These are phyloP conservation scores for Scheffersomyces cryptocercus DNA, from an alignment of 1,139 yeast species.

Conservation along the genomic window DNA sequence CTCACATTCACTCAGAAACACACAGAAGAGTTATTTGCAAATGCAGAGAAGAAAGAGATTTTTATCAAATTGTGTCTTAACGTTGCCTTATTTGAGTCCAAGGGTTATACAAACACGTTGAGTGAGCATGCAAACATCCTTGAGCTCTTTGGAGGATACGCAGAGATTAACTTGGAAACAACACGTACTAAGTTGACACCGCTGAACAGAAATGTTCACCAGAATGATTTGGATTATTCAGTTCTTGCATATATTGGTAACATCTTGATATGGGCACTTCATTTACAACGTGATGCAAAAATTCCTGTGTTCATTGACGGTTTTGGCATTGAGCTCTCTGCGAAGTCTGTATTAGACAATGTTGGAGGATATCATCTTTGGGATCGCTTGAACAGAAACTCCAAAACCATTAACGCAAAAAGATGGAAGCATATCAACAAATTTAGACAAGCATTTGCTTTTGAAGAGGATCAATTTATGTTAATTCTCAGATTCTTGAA, in stretches of 20 bases:
- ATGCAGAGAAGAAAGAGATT: slow-evolving; percentile 22
- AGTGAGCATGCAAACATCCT: slow-evolving; percentile 28
- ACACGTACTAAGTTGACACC: slow-evolving; percentile 40
- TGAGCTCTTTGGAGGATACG: slow-evolving; percentile 32
- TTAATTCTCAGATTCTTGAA: slow-evolving; percentile 41
- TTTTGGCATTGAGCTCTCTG: slow-evolving; percentile 21
- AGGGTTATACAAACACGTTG: slow-evolving; percentile 35
- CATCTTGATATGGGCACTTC: slow-evolving; percentile 42
- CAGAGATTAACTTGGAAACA: slow-evolving; percentile 35
- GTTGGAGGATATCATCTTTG: slow-evolving; percentile 49
- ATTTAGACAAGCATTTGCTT: slow-evolving; percentile 39
- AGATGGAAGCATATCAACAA: slow-evolving; percentile 50
- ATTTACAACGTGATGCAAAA: slow-evolving; percentile 24
- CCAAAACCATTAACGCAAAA: slow-evolving; percentile 39
- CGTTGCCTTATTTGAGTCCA: slow-evolving; percentile 42
- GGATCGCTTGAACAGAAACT: slow-evolving; percentile 41
- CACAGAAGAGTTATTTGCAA: slow-evolving; percentile 28
- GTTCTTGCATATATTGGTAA: slow-evolving; percentile 43
- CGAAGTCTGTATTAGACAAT: slow-evolving; percentile 20
- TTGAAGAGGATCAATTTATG: slow-evolving; percentile 46
- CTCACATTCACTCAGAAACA: slow-evolving; percentile 30
- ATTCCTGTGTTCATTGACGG: slow-evolving; percentile 18
- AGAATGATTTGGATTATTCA: slow-evolving; percentile 41
- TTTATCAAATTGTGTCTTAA: slow-evolving; percentile 36
- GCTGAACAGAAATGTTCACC: slow-evolving; percentile 35